Conservation (phyloP, 1,284 basidiomycete species). For the Anthracocystis setariae region DNA sequence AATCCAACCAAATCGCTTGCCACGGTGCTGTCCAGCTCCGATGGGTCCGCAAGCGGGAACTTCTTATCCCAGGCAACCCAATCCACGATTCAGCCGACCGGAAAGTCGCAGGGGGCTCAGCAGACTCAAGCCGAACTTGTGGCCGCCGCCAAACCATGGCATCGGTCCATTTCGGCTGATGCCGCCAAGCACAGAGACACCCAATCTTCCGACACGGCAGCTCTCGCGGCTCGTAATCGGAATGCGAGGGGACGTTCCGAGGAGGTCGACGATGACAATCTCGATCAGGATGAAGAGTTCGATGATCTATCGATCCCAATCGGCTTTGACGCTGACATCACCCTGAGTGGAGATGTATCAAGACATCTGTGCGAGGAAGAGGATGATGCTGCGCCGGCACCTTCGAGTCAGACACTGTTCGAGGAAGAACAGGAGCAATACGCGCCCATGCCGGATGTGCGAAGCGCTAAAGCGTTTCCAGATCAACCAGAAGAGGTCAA, state of each 20-base stretch:
- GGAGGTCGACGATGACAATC: conserved; percentile 4
- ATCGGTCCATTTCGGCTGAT: conserved; percentile 42
- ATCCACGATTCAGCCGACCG: conserved; percentile 4
- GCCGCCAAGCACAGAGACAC: conserved; percentile 11
- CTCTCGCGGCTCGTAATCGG: not conserved
- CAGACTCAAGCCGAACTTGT: conserved; percentile 28
- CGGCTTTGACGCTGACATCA: conserved; percentile 30
- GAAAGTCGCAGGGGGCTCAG: conserved; percentile 4
- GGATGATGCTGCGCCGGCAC: conserved; percentile 16
- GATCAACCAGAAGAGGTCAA: not conserved
- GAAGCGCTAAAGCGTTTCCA: not conserved
- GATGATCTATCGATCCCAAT: not conserved
- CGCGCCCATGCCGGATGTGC: conserved; percentile 9
- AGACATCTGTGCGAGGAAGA: not conserved
- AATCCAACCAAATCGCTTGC: conserved; percentile 31
- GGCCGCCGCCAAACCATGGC: conserved; percentile 43
- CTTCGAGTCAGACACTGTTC: conserved; percentile 40
- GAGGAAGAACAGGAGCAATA: conserved; percentile 24
- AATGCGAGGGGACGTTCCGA: conserved; percentile 15
- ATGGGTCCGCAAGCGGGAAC: conserved; percentile 36
- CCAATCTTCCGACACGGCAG: not conserved
- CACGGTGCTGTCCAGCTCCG: conserved; percentile 42
- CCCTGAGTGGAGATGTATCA: conserved; percentile 20
- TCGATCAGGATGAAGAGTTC: not conserved
- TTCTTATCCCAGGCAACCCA: conserved; percentile 42